phyloP scores from a whole-genome alignment of 257 asterid species.

The Plantago elongata region DNA sequence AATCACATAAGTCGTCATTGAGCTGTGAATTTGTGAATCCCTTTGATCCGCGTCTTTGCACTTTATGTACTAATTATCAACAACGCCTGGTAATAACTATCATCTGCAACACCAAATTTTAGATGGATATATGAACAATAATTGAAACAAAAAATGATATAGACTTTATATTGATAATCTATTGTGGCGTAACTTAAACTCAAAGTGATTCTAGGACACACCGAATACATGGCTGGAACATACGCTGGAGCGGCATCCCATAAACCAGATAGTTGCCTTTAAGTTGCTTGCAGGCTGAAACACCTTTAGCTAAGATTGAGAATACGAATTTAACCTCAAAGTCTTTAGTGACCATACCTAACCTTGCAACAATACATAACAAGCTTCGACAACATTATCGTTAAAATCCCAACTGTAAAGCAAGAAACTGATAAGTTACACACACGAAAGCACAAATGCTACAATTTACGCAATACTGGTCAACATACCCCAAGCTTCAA shows the following conservation, averaged over 20 bases:
- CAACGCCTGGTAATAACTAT: slow-evolving; percentile 42
- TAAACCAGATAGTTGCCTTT: slow-evolving; percentile 47
- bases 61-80: slow-evolving; percentile 49
- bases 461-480: too few species aligned
- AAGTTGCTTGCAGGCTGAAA: slow-evolving; percentile 43
- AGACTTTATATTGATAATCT: too few species aligned
- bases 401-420: too few species aligned
- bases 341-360: too few species aligned
- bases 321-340: too few species aligned
- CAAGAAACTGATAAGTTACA: too few species aligned
- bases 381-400: too few species aligned
- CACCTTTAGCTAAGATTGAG: slow-evolving; percentile 41
- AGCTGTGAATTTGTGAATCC: slow-evolving; percentile 59
- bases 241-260: slow-evolving; percentile 54
- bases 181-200: slow-evolving; percentile 43
- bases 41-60: slow-evolving; percentile 84
- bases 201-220: slow-evolving; percentile 45
- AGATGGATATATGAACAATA: too few species aligned
- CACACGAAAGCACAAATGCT: too few species aligned
- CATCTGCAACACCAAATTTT: slow-evolving; percentile 74
- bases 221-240: slow-evolving; percentile 55
- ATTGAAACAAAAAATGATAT: too few species aligned
- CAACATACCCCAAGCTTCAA: too few species aligned
- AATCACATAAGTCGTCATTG: slow-evolving; percentile 91
- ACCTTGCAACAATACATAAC: too few species aligned